Evolutionary conservation across 1,284 basidiomycete species (phyloP), one percentile per base, ranked within the genome.

Genomic region (Porogramme epimiltina): DNA sequence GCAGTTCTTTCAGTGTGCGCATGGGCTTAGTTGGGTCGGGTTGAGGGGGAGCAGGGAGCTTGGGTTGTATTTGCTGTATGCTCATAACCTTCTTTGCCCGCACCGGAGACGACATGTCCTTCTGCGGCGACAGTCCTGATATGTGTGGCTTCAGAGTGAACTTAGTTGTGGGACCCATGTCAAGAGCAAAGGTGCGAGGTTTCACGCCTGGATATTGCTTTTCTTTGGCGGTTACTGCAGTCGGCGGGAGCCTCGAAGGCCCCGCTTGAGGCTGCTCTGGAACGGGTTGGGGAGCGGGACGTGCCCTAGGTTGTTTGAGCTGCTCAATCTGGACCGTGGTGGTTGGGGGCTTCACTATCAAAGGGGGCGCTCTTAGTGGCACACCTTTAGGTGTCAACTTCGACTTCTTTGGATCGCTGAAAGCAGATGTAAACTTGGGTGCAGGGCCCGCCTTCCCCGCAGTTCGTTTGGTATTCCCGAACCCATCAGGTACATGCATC

Each of bases 391-490:
- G 11, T 25, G 49, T 52, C 19, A 43, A n/a, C 36, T 53, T 59
- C 5, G 46, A 53, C 5, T 40, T 49, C 44, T 26, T 49, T 4
- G 46, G 49, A 16, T 56, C 49, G 25, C 49, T 44, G 19, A 59
- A 59, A 3, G 58, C 58, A 10, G 58, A 59, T 10, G 55, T 28
- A 24, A 59, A 59, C 44, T 56, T 59, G 25, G 33, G 58, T 13
- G 50, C 47, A n/a, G 54, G 42, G 9, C 34, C 36, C 42, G 41
- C 54, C 3, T n/a, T 39, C 3, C 31, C 24, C n/a, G 34, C 9
- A 5, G 13, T 15, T 16, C 45, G 34, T 23, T 43, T 54, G 1
- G 38, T 16, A 28, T 3, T 39, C 34, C 41, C 47, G 20, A 59
- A 59, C 3, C 58, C 58, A 13, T 59, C 55, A 11, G 55, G 52